Evolutionary conservation across 176 grass and related monocot genomes (phyloP).

Genomic region (Musa beccarii): DNA sequence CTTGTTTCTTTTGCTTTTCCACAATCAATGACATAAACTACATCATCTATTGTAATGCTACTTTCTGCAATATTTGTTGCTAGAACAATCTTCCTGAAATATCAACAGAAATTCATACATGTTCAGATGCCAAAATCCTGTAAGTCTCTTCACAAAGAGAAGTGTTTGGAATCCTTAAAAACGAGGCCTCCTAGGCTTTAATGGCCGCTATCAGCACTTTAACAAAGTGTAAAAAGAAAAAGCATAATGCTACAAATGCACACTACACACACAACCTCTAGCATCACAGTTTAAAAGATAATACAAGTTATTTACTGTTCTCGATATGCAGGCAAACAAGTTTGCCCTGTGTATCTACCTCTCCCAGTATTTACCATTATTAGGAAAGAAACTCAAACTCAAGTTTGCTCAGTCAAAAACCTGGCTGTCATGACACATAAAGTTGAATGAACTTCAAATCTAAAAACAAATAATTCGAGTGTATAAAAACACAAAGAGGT

Average conservation of each 20-base stretch:
- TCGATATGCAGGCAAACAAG: no score
- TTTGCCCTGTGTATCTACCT: no score
- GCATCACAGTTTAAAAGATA: not conserved
- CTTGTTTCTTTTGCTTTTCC: constrained; percentile 98
- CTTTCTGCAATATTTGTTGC: constrained; percentile 97
- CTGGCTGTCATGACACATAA: not conserved
- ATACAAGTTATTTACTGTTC: not conserved
- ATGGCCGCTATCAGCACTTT: not conserved
- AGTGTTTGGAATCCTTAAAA: not conserved
- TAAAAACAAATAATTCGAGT: no score
- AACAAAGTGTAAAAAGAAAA: not conserved
- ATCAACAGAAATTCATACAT: constrained; percentile 20
- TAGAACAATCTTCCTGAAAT: constrained; percentile 89
- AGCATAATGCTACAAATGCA: no score
- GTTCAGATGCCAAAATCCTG: not conserved
- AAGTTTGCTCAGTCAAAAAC: not conserved
- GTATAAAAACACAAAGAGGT: no score
- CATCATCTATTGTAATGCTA: constrained; percentile 98
- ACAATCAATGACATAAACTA: constrained; percentile 94
- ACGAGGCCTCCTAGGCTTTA: not conserved
- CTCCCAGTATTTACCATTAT: no score
- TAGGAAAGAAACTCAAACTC: no score
- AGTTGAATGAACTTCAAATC: not conserved
- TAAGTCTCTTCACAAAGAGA: not conserved
- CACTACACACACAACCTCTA: no score